Percentiles rank a stretch among this genome's conserved stretches.
phyloP scores from a whole-genome alignment of 2,329 filamentous ascomycete species.

The Ascochyta fabae region DNA sequence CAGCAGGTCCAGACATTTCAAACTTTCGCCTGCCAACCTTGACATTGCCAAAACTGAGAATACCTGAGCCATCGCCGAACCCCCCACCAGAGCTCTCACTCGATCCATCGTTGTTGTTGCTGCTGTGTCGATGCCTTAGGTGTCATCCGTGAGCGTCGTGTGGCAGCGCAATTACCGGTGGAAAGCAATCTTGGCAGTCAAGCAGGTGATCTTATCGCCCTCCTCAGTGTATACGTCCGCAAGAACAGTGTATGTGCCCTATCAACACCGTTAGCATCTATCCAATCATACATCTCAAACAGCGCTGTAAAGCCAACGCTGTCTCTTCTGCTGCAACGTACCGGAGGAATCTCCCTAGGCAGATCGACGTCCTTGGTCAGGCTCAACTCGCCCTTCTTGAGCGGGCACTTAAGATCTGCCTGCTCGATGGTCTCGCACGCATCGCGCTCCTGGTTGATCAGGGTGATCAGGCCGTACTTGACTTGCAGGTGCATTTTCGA shows the following conservation, averaged over 20 bases:
- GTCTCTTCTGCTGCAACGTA: constrained; percentile 58
- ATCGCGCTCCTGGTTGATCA: constrained; percentile 81
- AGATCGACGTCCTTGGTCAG: constrained; percentile 84
- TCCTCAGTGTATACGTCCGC: constrained; percentile 84
- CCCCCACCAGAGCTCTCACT: neutral
- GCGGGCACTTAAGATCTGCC: constrained; percentile 86
- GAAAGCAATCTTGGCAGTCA: constrained; percentile 77
- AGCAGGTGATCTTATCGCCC: constrained; percentile 79
- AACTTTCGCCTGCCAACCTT: constrained; percentile 43
- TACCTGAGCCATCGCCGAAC: constrained; percentile 1
- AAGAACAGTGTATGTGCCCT: constrained; percentile 89
- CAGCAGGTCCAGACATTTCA: constrained; percentile 44
- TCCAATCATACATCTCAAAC: neutral
- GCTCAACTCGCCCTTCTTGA: constrained; percentile 76
- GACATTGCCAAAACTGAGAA: constrained; percentile 19
- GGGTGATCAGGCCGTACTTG: constrained; percentile 91
- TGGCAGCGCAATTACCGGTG: constrained; percentile 43
- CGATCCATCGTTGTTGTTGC: neutral
- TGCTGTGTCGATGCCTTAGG: constrained; percentile 12
- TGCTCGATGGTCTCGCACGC: constrained; percentile 89
- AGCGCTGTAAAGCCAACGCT: neutral
- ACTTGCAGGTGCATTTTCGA: constrained; percentile 84
- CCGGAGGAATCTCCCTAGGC: constrained; percentile 85
- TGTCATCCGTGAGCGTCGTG: neutral
- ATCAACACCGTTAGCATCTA: constrained; percentile 6